Evolutionary conservation across 2,329 filamentous ascomycete genomes (phyloP), one percentile per base, ranked within the genome.

Genomic region (Metarhizium sp.): DNA sequence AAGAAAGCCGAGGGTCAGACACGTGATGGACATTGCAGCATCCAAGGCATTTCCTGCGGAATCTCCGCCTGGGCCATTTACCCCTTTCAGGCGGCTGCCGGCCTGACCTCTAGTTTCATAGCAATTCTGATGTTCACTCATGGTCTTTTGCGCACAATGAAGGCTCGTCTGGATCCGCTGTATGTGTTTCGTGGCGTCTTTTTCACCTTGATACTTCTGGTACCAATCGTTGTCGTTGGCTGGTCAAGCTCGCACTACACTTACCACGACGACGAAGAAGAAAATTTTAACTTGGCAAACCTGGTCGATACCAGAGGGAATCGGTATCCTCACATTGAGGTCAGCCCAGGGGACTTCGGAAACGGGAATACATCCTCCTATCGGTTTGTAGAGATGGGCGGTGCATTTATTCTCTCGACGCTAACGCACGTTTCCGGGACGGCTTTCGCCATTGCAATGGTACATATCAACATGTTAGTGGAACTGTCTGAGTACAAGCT

Each of bases 381-480:
- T 25, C 25, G 25, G 25, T 25, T 25, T 25, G 25, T 4, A 25
- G 25, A 25, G 1, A 25, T 25, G 25, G 32, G 32, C 2, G 55
- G 53, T 3, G 20, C 36, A 4, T 59, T 57, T 30, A 13, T 51
- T 40, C 40, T 57, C 16, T 13, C 34, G 8, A n/a, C 13, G 6
- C 8, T 38, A 13, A 13, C 14, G 3, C 14, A 6, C 13, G 14
- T 34, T 38, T 38, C 53, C 32, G 18, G 46, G 32, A 40, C 32
- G 25, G 36, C 47, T 14, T 36, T 43, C 30, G 57, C 63, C n/a
- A 52, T 59, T 32, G 13, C 56, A 16, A 30, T 62, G 54, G 54
- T 51, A 11, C 60, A 66, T 45, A 13, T 65, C 45, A 62, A 59
- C 45, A 4, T 68, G 66, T 68, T 57, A 59, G 64, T 61, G 6